Conservation (phyloP, 1,284 basidiomycete species). For the Butyriboletus appendiculatus region DNA sequence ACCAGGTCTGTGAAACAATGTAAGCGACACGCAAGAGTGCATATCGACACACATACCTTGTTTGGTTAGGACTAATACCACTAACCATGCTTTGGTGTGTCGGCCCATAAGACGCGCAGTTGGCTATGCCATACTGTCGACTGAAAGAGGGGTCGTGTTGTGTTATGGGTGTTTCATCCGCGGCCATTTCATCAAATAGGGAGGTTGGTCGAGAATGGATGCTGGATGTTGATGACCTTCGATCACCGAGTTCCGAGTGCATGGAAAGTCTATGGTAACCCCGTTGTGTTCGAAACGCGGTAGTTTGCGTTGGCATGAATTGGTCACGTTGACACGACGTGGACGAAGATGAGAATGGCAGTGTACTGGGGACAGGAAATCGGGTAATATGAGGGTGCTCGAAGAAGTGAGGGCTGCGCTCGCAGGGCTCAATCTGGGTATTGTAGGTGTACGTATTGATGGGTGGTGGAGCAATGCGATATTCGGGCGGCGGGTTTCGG, state of each 20-base stretch:
- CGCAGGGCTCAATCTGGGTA: slow-evolving; percentile 11
- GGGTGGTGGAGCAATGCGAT: slow-evolving; percentile 12
- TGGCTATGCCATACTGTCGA: not conserved
- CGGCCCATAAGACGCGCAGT: not conserved
- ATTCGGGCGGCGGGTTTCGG: slow-evolving; percentile 16
- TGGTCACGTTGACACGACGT: slow-evolving; percentile 7
- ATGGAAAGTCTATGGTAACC: slow-evolving; percentile 13
- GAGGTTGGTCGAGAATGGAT: slow-evolving; percentile 14
- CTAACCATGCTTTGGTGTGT: slow-evolving; percentile 3
- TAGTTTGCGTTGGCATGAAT: slow-evolving; percentile 6
- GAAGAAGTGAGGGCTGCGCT: slow-evolving; percentile 27
- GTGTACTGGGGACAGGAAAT: slow-evolving; percentile 27
- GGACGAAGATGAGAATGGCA: slow-evolving; percentile 14
- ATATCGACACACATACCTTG: slow-evolving; percentile 10
- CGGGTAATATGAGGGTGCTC: slow-evolving; percentile 31
- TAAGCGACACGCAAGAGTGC: slow-evolving; percentile 4
- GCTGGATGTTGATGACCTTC: slow-evolving; percentile 10
- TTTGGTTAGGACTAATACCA: slow-evolving; percentile 2
- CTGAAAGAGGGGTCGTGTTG: not conserved
- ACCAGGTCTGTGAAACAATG: slow-evolving; percentile 7
- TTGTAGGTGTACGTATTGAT: slow-evolving; percentile 12
- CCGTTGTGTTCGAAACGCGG: slow-evolving; percentile 12
- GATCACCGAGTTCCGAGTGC: slow-evolving; percentile 5
- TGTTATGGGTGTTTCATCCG: slow-evolving; percentile 6
- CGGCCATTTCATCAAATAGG: slow-evolving; percentile 7